Evolutionary conservation across 192 early-diverging fungal species (phyloP), one percentile per base, ranked within the genome.

Genomic region (Umbelopsis isabellina): DNA sequence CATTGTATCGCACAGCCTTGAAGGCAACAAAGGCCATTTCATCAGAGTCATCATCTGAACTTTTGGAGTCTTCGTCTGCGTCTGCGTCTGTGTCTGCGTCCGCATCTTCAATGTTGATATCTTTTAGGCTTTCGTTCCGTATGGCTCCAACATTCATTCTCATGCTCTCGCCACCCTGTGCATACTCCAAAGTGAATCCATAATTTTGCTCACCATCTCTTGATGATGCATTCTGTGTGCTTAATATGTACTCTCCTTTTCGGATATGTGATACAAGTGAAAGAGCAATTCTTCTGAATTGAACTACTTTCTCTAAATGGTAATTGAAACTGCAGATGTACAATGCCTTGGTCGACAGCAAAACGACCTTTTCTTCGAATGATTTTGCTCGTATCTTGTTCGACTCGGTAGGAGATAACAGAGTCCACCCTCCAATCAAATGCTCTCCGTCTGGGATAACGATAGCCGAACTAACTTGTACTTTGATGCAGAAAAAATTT

Each of bases 271-370:
- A 69, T 44, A 92, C 82, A 35, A 80, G 81, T 20, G 82, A 75
- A 8, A 92, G 74, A 27, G 80, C 87, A 30, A 92, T 73, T 44
- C 89, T 73, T 65, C 84, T 77, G 55, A 89, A 90, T 76, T 90
- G 84, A 0, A 89, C 75, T 0, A 90, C 87, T 71, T 91, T 90
- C 65, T 90, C 89, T 70, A 88, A 72, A 67, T 85, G 83, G 53
- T 90, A 88, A 73, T 91, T 83, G 37, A 88, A 90, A 20, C 86
- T 81, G 70, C 91, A 92, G 20, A 92, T 75, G 70, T 91, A 91
- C 1, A 92, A 68, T 0, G 91, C 90, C 33, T 80, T 80, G 37
- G 84, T 76, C 0, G 91, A 90, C 22, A 92, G 67, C 0, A 89
- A 71, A 5, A 92, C 75, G 15, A 92, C 86, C 73, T 89, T 87